These are phyloP conservation scores for Pythium dissimile DNA, from an alignment of 352 stramenopile genomes.

Conservation along the genomic window DNA sequence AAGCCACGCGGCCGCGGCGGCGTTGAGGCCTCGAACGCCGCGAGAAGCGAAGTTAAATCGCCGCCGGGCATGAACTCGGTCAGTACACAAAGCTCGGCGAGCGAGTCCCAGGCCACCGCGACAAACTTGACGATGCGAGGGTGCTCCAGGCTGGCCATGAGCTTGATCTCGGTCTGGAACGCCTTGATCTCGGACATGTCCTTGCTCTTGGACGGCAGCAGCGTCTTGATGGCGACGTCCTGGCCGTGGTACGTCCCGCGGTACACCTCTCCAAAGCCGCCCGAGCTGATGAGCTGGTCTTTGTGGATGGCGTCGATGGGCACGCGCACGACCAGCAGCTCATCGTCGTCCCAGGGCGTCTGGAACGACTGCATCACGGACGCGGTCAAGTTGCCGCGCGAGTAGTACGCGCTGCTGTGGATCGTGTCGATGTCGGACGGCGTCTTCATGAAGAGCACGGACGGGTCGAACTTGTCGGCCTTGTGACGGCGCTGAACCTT, in stretches of 20 bases:
- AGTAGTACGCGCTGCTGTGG: conserved; percentile 1
- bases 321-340: conserved; percentile 37
- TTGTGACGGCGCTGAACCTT: conserved; percentile 1
- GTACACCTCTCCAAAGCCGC: conserved; percentile 59
- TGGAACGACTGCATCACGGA: background rate
- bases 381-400: conserved; percentile 1
- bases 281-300: conserved; percentile 37
- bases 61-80: conserved; percentile 64
- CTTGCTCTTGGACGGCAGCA: conserved; percentile 34
- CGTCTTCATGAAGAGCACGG: too few species aligned
- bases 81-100: conserved; percentile 53
- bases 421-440: conserved; percentile 5
- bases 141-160: conserved; percentile 46
- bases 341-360: conserved; percentile 32
- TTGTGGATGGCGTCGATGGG: conserved; percentile 38
- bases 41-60: conserved; percentile 43
- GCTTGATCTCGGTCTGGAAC: conserved; percentile 52
- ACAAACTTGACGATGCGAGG: conserved; percentile 46
- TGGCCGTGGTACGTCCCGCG: conserved; percentile 30
- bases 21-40: conserved; percentile 23
- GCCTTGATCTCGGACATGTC: conserved; percentile 35
- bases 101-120: conserved; percentile 51
- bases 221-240: conserved; percentile 45
- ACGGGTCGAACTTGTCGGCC: conserved; percentile 5
- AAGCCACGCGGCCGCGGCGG: conserved; percentile 25